These are phyloP conservation scores for Crithidia sp. DNA, from an alignment of 208 protist genomes.

Conservation along the genomic window DNA sequence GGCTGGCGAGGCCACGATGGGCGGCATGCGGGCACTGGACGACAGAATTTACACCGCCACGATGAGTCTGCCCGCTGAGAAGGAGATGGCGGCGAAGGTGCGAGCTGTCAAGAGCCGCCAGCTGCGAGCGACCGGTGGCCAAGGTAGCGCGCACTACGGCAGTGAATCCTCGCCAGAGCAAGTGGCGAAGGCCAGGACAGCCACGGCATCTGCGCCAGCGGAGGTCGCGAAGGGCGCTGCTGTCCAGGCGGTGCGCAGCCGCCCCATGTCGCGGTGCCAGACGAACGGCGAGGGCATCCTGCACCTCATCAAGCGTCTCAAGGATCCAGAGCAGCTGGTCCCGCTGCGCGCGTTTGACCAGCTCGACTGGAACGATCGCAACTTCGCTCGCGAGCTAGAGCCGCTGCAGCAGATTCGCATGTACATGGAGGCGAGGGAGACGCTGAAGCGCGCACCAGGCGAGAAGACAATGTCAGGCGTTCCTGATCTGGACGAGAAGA, in stretches of 20 bases:
- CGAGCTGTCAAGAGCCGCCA: slow-evolving; percentile 33
- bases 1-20: slow-evolving; percentile 5
- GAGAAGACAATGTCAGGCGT: slow-evolving; percentile 6
- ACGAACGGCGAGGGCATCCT: slow-evolving; percentile 43
- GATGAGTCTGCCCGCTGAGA: slow-evolving; percentile 31
- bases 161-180: slow-evolving; percentile 5
- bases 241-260: slow-evolving; percentile 3
- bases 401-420: slow-evolving; percentile 46
- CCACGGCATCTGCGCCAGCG: not conserved
- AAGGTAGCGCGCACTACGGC: not conserved
- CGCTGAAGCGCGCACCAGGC: slow-evolving; percentile 16
- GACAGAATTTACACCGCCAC: slow-evolving; percentile 10
- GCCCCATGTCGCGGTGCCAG: slow-evolving; percentile 3
- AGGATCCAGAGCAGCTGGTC: slow-evolving; percentile 31
- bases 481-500: slow-evolving; percentile 28
- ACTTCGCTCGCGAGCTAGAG: slow-evolving; percentile 46
- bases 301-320: slow-evolving; percentile 39
- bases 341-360: slow-evolving; percentile 42
- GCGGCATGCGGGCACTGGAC: slow-evolving; percentile 35
- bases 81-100: slow-evolving; percentile 42
- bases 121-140: slow-evolving; percentile 8
- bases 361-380: slow-evolving; percentile 62
- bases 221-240: slow-evolving; percentile 5
- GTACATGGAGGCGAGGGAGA: slow-evolving; percentile 67
- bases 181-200: slow-evolving; percentile 29